Evolutionary conservation across 768 basidiomycete genomes (phyloP), one percentile per base, ranked within the genome.

Genomic region (Phlebiopsis gigantea): DNA sequence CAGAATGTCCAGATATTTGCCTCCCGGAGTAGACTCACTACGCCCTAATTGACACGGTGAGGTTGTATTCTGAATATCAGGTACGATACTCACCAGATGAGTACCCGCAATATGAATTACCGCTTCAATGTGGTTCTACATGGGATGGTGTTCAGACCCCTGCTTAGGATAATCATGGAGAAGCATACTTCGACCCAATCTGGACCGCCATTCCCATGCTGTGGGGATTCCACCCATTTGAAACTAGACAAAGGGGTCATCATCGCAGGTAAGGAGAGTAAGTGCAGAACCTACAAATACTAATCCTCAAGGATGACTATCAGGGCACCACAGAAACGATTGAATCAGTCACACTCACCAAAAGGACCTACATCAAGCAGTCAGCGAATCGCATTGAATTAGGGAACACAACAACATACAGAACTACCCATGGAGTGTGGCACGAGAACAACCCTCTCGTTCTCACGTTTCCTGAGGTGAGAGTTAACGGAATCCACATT

Each of bases 141-240:
- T 49, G 22, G 22, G n/a, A n/a, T 9, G 17, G 19, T 44, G 14
- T 21, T 22, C 2, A 42, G 29, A 31, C n/a, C 26, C 42, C 12
- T 10, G 34, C 14, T 29, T 3, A 21, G 21, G 48, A 22, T 42
- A 39, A 10, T 24, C 30, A 43, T 17, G 14, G 25, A 28, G 17
- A 10, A 46, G 56, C 72, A 53, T 59, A 91, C 92, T 77, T 98
- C 95, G 12, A 96, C 93, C 96, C 96, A 98, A 25, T 81, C 74
- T 6, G 83, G 73, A 2, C 95, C 96, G 14, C 93, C 96, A 1
- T 79, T 78, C 7, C 93, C 94, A 61, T 87, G 84, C 43, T 78
- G 73, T 8, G 86, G 85, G 0, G 92, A 90, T 72, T 98, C 96
- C 0, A 96, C 95, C 96, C 96, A 99, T 75, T 97, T 96, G 65